Percentiles rank a stretch among this genome's conserved stretches.
These are phyloP conservation scores for Striga hermonthica DNA, from an alignment of 305 asterid genomes.

Conservation along the genomic window DNA sequence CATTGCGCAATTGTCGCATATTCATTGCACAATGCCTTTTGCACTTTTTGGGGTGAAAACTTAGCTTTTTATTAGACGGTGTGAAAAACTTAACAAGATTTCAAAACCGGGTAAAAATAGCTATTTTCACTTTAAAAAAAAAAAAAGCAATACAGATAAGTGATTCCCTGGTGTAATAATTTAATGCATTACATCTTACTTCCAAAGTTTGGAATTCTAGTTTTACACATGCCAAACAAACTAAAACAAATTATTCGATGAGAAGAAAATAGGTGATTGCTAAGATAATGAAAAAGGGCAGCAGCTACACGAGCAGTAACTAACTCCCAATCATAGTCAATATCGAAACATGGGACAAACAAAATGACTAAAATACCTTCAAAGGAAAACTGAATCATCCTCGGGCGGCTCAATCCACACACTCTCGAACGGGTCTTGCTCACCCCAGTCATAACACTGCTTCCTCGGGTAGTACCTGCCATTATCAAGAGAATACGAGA, in stretches of 20 bases:
- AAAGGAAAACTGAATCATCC: slow-evolving; percentile 44
- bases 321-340: not conserved
- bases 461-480: slow-evolving; percentile 62
- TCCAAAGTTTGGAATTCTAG: not conserved
- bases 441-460: slow-evolving; percentile 60
- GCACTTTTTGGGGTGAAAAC: too few species aligned
- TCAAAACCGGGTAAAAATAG: too few species aligned
- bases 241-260: not conserved
- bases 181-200: not conserved
- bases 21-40: too few species aligned
- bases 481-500: slow-evolving; percentile 51
- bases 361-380: slow-evolving; percentile 13
- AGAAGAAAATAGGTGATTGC: not conserved
- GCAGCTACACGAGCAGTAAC: not conserved
- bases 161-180: not conserved
- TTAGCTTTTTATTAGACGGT: too few species aligned
- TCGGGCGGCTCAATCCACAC: slow-evolving; percentile 74
- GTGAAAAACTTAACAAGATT: too few species aligned
- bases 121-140: too few species aligned
- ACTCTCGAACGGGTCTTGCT: slow-evolving; percentile 53
- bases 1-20: too few species aligned
- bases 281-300: not conserved
- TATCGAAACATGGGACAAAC: not conserved
- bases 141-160: not conserved
- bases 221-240: not conserved